Evolutionary conservation across 805 yeast species (phyloP).

Genomic region (Lipomyces orientalis): DNA sequence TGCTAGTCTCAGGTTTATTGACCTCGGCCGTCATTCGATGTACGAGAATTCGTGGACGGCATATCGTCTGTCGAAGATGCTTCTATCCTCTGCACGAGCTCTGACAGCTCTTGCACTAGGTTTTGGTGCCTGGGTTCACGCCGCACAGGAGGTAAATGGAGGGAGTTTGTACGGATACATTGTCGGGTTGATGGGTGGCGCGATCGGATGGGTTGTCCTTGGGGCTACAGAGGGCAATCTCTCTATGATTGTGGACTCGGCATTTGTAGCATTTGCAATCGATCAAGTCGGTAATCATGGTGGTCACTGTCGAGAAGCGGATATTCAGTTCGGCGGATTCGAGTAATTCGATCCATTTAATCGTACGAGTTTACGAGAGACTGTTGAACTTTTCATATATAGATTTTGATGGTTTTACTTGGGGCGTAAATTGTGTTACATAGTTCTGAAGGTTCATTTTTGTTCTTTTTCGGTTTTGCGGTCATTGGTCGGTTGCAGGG

Average conservation of each 20-base stretch:
- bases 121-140: conserved; percentile 50
- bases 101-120: conserved; percentile 48
- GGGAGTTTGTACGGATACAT: conserved; percentile 50
- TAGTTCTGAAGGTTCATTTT: neutral
- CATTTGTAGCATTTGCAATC: conserved; percentile 47
- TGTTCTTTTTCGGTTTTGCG: neutral
- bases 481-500: neutral
- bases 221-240: conserved; percentile 52
- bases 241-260: conserved; percentile 44
- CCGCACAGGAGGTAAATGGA: conserved; percentile 45
- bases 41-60: conserved; percentile 43
- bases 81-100: conserved; percentile 47
- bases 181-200: conserved; percentile 49
- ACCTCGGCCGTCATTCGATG: conserved; percentile 30
- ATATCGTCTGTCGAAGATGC: conserved; percentile 48
- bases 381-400: conserved; percentile 1
- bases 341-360: neutral
- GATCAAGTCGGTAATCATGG: conserved; percentile 43
- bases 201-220: conserved; percentile 51
- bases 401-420: neutral
- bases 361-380: neutral
- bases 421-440: neutral
- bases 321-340: conserved; percentile 37
- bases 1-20: conserved; percentile 32
- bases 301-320: conserved; percentile 45